Base-by-base conservation (phyloP, 805 yeast species). In the Candida coquimbonensis region DNA sequence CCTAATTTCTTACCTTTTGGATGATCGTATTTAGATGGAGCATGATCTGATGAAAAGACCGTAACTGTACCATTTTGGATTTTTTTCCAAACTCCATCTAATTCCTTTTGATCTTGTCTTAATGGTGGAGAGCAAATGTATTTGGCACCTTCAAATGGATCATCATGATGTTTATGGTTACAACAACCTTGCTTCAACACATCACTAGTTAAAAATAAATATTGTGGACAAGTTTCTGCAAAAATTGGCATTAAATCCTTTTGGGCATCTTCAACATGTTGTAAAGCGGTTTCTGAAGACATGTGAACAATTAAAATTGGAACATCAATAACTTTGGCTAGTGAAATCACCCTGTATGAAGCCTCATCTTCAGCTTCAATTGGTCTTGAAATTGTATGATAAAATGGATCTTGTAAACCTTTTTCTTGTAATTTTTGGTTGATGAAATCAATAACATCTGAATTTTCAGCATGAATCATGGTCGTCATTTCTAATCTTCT, bases 181-280 rank as follows among this genome's bases (percentile, higher is more conserved):
- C 56, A 55, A 21, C 59, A 53, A 14, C 48, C 51, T 3, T 57
- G 56, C 44, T 63, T 62, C 44, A 69, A 51, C 21, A 57, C 59
- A 35, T 68, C 72, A 31, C 70, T 65, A 4, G 74, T 69, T 25
- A 73, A 52, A 45, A 71, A 67, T 27, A 73, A 55, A 49, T 73
- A 73, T 57, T 73, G 78, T 11, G 78, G 77, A 49, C 78, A 73
- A 1, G 78, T 73, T 51, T 73, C 77, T 7, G 76, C 74, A 51
- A 60, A 68, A 5, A 73, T 62, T n/a, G 77, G 76, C 21, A 63
- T 54, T 45, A 66, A 54, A 16, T 62, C 52, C 33, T 64, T 65
- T 56, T 73, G 77, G 0, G 77, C 76, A 4, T 52, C 57, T 40
- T 67, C 62, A 33, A 73, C 74, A 50, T 68, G 70, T 3, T 57